phyloP scores from a whole-genome alignment of 2,329 filamentous ascomycete species.

The Leptographium wingfieldii region DNA sequence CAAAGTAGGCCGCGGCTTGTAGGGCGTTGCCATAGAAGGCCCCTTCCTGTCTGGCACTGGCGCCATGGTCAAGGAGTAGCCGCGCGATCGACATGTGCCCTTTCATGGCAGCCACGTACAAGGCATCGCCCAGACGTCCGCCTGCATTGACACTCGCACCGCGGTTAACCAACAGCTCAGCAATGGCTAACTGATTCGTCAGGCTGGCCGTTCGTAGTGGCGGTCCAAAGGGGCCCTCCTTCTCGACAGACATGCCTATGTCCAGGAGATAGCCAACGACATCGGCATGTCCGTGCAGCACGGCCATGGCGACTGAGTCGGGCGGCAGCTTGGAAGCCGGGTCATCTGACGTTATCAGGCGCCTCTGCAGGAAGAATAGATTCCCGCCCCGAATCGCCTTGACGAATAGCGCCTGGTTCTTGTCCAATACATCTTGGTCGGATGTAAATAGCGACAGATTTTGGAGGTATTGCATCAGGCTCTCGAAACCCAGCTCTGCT shows the following conservation, averaged over 20 bases:
- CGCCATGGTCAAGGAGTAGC: not conserved
- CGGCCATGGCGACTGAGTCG: not conserved
- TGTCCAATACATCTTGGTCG: not conserved
- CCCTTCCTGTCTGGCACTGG: not conserved
- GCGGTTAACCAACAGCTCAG: not conserved
- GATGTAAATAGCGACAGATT: not conserved
- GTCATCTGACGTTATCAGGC: not conserved
- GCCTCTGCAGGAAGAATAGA: not conserved
- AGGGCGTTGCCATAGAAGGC: not conserved
- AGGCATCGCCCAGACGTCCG: not conserved
- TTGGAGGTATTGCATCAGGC: not conserved
- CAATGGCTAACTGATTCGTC: not conserved
- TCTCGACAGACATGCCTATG: not conserved
- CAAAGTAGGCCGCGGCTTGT: not conserved
- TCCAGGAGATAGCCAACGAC: not conserved
- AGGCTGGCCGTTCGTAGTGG: not conserved
- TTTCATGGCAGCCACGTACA: not conserved
- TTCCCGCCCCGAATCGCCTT: not conserved
- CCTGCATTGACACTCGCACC: not conserved
- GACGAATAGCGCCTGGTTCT: not conserved
- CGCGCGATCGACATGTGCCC: not conserved
- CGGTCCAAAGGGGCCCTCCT: not conserved
- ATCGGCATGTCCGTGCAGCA: not conserved
- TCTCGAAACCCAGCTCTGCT: not conserved
- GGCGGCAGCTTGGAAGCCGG: not conserved